Conservation (phyloP, 208 protist genomes). For the Acanthamoeba sp. region DNA sequence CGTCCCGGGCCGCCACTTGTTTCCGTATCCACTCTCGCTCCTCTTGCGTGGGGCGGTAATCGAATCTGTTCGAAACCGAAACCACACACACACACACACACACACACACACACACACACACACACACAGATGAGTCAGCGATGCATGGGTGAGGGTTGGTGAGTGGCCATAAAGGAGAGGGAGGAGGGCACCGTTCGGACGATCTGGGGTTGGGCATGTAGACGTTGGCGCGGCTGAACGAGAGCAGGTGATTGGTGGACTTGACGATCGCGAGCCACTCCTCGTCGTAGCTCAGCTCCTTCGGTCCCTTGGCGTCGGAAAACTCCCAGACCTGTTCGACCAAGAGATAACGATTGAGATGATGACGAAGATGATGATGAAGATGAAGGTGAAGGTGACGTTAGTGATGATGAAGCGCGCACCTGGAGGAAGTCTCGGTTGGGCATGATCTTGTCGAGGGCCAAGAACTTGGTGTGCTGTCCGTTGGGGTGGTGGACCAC, state of each 20-base stretch:
- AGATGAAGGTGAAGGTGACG: no score
- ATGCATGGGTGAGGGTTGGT: no score
- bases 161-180: no score
- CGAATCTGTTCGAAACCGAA: neutral
- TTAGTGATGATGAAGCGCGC: no score
- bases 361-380: neutral
- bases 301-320: slow-evolving; percentile 20
- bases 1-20: neutral
- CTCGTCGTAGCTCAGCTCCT: slow-evolving; percentile 48
- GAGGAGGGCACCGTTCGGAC: neutral
- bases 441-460: slow-evolving; percentile 92
- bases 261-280: slow-evolving; percentile 55
- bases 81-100: neutral
- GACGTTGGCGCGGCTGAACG: neutral
- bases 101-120: neutral
- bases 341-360: neutral
- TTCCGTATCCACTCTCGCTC: slow-evolving; percentile 27
- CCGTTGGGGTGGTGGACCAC: slow-evolving; percentile 77
- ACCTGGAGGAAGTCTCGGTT: slow-evolving; percentile 90
- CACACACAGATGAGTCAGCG: neutral
- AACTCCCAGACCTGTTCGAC: slow-evolving; percentile 31
- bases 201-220: neutral
- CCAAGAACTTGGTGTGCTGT: slow-evolving; percentile 88
- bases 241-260: slow-evolving; percentile 66
- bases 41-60: slow-evolving; percentile 39